Evolutionary conservation across 495 filamentous ascomycete genomes (phyloP).

Genomic region (Aspergillus egyptiacus): DNA sequence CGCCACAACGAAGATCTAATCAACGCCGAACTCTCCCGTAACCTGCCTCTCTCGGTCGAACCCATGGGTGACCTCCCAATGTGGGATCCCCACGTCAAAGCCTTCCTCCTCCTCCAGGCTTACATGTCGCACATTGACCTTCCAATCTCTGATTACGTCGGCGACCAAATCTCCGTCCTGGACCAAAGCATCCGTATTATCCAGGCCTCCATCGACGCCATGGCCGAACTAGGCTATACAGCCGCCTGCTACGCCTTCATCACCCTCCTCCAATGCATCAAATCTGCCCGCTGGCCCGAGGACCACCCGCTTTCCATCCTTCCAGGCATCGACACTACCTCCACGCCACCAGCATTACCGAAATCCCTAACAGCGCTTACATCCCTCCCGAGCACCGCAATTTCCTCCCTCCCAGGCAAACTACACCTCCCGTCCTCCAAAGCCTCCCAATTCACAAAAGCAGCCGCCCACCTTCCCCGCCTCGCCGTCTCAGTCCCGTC

Average conservation of each 20-base stretch:
- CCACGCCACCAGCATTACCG: neutral
- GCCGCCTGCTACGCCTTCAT: slow-evolving; percentile 72
- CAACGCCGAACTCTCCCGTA: slow-evolving; percentile 82
- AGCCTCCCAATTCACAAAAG: slow-evolving; percentile 43
- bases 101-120: slow-evolving; percentile 88
- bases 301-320: slow-evolving; percentile 76
- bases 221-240: slow-evolving; percentile 83
- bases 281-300: slow-evolving; percentile 84
- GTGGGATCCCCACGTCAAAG: slow-evolving; percentile 98
- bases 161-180: slow-evolving; percentile 81
- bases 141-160: slow-evolving; percentile 95
- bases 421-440: slow-evolving; percentile 21
- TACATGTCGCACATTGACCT: slow-evolving; percentile 89
- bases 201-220: slow-evolving; percentile 81
- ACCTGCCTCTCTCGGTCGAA: slow-evolving; percentile 62
- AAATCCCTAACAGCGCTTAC: slow-evolving; percentile 19
- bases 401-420: slow-evolving; percentile 25
- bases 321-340: slow-evolving; percentile 55
- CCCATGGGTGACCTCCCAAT: slow-evolving; percentile 71
- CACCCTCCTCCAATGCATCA: slow-evolving; percentile 81
- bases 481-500: slow-evolving; percentile 47
- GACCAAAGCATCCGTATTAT: slow-evolving; percentile 97
- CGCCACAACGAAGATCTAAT: slow-evolving; percentile 98
- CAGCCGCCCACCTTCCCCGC: slow-evolving; percentile 54
- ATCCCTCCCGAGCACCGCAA: slow-evolving; percentile 17